Percentiles rank a stretch among this genome's conserved stretches.
phyloP scores from a whole-genome alignment of 345 rosid species.

The Euclidium syriacum region DNA sequence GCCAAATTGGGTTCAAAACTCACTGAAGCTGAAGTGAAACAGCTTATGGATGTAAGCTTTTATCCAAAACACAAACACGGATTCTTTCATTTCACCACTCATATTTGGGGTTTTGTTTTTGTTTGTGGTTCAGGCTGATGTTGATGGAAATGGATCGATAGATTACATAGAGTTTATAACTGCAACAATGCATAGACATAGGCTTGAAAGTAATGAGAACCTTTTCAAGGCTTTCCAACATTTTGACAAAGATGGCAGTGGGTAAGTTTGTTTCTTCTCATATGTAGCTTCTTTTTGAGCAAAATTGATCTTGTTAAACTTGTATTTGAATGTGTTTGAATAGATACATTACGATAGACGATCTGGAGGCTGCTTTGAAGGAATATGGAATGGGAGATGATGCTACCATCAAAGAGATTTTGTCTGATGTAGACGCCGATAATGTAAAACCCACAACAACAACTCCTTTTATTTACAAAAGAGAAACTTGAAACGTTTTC shows the following conservation, averaged over 20 bases:
- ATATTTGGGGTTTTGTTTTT: too few relatives aligned
- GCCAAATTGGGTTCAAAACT: conserved; percentile 79
- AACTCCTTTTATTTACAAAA: too few relatives aligned
- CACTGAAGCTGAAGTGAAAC: conserved; percentile 66
- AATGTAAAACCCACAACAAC: conserved; percentile 62
- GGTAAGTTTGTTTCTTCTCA: conserved; percentile 44
- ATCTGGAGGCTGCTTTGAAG: conserved; percentile 67
- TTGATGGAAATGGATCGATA: conserved; percentile 79
- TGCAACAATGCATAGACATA: conserved; percentile 85
- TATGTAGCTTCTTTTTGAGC: neutral
- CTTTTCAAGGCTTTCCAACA: conserved; percentile 77
- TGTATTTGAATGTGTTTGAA: neutral
- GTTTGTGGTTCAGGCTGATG: conserved; percentile 58
- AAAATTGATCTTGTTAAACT: neutral
- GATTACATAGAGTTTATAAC: conserved; percentile 85
- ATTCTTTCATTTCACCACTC: too few relatives aligned
- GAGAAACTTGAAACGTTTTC: neutral
- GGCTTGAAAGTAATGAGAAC: conserved; percentile 70
- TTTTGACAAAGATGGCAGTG: conserved; percentile 81
- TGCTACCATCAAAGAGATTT: conserved; percentile 63
- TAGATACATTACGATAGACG: conserved; percentile 78
- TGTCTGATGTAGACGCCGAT: conserved; percentile 81
- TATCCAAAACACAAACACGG: neutral
- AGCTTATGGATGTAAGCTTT: conserved; percentile 80
- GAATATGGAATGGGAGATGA: conserved; percentile 78